Base-by-base conservation (phyloP, 139 green algal species). In the Haematococcus sp. region DNA sequence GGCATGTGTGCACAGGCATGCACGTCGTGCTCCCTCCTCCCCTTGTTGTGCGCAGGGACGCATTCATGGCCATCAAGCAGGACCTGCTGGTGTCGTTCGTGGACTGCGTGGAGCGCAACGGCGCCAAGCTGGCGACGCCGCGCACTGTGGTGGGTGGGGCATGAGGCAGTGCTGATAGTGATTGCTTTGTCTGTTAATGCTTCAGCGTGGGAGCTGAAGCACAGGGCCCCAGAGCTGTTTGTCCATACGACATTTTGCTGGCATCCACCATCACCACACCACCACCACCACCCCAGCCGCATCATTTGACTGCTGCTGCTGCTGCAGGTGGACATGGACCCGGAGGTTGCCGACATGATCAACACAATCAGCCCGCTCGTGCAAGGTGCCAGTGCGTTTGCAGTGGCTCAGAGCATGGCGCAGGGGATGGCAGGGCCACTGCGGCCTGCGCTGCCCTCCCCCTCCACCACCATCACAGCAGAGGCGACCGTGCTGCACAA, bases 41-140 rank as follows among this genome's bases (percentile, higher is more conserved):
- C n/a, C n/a, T n/a, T n/a, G n/a, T n/a, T n/a, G n/a, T n/a, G n/a
- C n/a, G 54, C n/a, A 72, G 88, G 30, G 91, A 96, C 75, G 87
- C 89, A 3, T 96, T 94, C 88, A 94, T 96, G 90, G 82, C 89
- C 30, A 82, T 92, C 33, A 95, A 94, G 83, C 90, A 96, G 78
- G 90, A 95, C 83, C 78, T 95, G 77, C 80, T 95, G 81, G 81
- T 95, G 43, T 87, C 90, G 0, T 87, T 87, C 63, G 71, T 92
- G 25, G 91, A 96, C 83, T 93, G 88, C 58, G 89, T 95, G 51
- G 82, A 94, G 73, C 79, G 89, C 43, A 94, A 95, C 74, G 86
- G 88, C 19, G 92, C 90, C 32, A 82, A 86, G 70, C 83, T 97
- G 59, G 88, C 92, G 20, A 73, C 76, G 64, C 83, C 83, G 1